Evolutionary conservation across 306 rosid species (phyloP).

Genomic region (Malus sieversii): DNA sequence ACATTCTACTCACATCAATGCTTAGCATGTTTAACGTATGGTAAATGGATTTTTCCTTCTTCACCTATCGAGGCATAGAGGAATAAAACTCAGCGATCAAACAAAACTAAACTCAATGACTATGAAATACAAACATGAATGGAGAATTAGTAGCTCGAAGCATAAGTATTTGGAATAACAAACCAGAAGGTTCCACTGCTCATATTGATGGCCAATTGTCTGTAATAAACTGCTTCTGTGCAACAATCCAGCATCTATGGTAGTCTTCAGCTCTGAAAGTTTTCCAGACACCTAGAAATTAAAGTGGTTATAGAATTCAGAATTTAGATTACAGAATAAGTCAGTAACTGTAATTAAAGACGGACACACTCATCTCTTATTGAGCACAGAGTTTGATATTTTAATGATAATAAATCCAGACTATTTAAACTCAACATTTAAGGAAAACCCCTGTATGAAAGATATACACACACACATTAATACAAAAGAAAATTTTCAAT

Average conservation of each 20-base stretch:
- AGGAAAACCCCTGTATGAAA: neutral
- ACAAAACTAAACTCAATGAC: slow-evolving; percentile 11
- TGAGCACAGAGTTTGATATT: neutral
- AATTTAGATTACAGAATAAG: slow-evolving; percentile 6
- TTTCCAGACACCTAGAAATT: slow-evolving; percentile 58
- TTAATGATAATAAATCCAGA: neutral
- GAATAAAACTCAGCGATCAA: slow-evolving; percentile 16
- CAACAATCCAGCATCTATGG: slow-evolving; percentile 63
- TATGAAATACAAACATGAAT: neutral
- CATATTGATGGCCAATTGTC: slow-evolving; percentile 59
- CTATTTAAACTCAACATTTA: neutral
- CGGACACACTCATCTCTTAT: neutral
- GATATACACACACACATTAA: too few relatives aligned
- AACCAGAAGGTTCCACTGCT: slow-evolving; percentile 77
- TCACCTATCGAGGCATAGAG: slow-evolving; percentile 41
- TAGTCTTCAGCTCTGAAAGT: slow-evolving; percentile 69
- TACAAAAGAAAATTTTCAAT: neutral
- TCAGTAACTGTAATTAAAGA: neutral
- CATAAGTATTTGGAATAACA: slow-evolving; percentile 24
- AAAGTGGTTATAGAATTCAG: slow-evolving; percentile 8
- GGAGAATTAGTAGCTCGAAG: neutral
- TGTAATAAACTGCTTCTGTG: slow-evolving; percentile 55
- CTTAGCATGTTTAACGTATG: slow-evolving; percentile 84
- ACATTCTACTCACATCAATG: slow-evolving; percentile 78
- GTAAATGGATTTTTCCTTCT: slow-evolving; percentile 66